Evolutionary conservation across 495 filamentous ascomycete species (phyloP).

Genomic region (Hyaloscypha bicolor): DNA sequence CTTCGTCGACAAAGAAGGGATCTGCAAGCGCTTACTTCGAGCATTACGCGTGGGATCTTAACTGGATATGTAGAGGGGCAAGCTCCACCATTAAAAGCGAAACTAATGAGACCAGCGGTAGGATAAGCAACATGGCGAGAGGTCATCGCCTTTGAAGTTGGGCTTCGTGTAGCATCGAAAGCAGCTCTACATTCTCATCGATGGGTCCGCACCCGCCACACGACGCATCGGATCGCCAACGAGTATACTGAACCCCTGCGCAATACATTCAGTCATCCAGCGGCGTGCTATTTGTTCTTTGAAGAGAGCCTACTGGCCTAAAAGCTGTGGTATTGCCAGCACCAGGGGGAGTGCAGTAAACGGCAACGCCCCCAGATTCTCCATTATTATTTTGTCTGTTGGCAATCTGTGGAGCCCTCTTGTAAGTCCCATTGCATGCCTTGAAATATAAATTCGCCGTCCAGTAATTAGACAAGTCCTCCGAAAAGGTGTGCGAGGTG

Average conservation of each 20-base stretch:
- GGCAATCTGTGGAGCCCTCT: conserved; percentile 42
- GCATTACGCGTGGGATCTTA: conserved; percentile 39
- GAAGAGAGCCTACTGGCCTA: conserved; percentile 36
- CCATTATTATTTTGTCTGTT: conserved; percentile 39
- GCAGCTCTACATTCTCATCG: conserved; percentile 36
- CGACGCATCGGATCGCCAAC: conserved; percentile 41
- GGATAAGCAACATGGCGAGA: conserved; percentile 40
- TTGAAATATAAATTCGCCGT: conserved; percentile 43
- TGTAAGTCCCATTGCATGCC: conserved; percentile 41
- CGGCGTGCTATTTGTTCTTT: conserved; percentile 12
- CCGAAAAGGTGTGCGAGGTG: conserved; percentile 36
- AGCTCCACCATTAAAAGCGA: conserved; percentile 39
- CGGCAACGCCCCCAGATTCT: conserved; percentile 40
- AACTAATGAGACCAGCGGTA: background rate
- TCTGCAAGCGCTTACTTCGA: conserved; percentile 21
- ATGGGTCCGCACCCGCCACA: conserved; percentile 17
- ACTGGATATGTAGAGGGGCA: conserved; percentile 25
- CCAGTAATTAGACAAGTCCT: conserved; percentile 46
- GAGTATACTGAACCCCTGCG: conserved; percentile 46
- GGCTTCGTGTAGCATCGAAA: conserved; percentile 53
- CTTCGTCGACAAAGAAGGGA: background rate
- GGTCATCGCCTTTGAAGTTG: conserved; percentile 48
- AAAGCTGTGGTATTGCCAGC: background rate
- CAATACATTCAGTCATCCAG: conserved; percentile 16
- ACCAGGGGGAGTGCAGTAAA: conserved; percentile 33